Conservation (phyloP, 495 filamentous ascomycete genomes). For the Elasticomyces elasticus region DNA sequence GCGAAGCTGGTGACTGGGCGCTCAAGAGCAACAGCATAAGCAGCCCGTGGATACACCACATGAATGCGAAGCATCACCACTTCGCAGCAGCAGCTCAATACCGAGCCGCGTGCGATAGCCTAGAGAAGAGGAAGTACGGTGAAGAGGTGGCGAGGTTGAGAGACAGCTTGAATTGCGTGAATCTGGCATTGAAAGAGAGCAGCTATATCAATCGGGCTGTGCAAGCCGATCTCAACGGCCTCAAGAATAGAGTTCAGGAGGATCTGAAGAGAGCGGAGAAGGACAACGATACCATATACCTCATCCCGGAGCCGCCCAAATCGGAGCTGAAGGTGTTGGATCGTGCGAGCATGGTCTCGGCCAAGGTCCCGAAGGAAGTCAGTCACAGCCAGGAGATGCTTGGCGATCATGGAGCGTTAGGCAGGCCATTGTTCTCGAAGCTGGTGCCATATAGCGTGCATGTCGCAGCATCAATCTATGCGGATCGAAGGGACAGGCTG, state of each 20-base stretch:
- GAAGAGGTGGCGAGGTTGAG: constrained; percentile 84
- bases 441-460: constrained; percentile 94
- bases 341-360: constrained; percentile 76
- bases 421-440: constrained; percentile 77
- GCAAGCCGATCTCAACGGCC: constrained; percentile 66
- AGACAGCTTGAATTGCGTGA: constrained; percentile 73
- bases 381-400: constrained; percentile 69
- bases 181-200: constrained; percentile 77
- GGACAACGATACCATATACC: constrained; percentile 92
- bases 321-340: constrained; percentile 78
- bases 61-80: constrained; percentile 94
- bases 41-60: constrained; percentile 95
- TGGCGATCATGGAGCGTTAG: constrained; percentile 67
- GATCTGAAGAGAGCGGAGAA: constrained; percentile 88
- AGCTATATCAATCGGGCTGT: constrained; percentile 79
- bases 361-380: constrained; percentile 72
- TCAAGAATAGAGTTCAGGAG: constrained; percentile 74
- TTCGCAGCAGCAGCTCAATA: constrained; percentile 95
- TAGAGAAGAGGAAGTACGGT: constrained; percentile 90
- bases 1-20: constrained; percentile 69
- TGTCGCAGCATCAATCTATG: constrained; percentile 88
- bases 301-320: constrained; percentile 76
- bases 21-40: constrained; percentile 82
- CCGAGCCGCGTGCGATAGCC: constrained; percentile 79
- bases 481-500: constrained; percentile 76